phyloP scores from a whole-genome alignment of 2,329 filamentous ascomycete genomes.

The Cadophora malorum region DNA sequence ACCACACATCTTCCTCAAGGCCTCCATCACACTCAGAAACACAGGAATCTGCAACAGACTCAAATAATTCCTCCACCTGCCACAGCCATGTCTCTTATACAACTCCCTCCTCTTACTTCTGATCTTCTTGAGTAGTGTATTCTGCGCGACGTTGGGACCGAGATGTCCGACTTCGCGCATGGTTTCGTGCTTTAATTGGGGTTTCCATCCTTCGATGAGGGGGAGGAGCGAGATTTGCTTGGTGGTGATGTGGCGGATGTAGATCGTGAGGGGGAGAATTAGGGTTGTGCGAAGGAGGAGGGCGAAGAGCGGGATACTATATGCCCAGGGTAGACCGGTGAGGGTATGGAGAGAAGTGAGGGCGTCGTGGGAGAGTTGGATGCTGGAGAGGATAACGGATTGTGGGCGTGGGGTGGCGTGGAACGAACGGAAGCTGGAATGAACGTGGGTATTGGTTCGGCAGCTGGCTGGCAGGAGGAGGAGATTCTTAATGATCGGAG shows the following conservation, averaged over 20 bases:
- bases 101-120: conserved; percentile 42
- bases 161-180: conserved; percentile 38
- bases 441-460: conserved; percentile 49
- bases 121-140: conserved; percentile 34
- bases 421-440: conserved; percentile 51
- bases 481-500: conserved; percentile 16
- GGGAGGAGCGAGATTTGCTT: conserved; percentile 53
- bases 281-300: conserved; percentile 55
- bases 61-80: conserved; percentile 45
- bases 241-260: conserved; percentile 47
- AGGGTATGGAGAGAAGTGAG: conserved; percentile 57
- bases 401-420: conserved; percentile 53
- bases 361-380: conserved; percentile 50
- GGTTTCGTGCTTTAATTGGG: conserved; percentile 40
- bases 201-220: conserved; percentile 48
- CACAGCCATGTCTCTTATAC: conserved; percentile 46
- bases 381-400: conserved; percentile 48
- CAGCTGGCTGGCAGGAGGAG: conserved; percentile 37
- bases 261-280: conserved; percentile 54
- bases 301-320: conserved; percentile 60
- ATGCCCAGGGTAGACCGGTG: conserved; percentile 58
- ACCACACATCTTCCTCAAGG: conserved; percentile 54
- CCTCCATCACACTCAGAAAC: conserved; percentile 55
- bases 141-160: conserved; percentile 34
- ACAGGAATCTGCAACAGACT: conserved; percentile 52